Evolutionary conservation across 2,329 filamentous ascomycete genomes (phyloP), one percentile per base, ranked within the genome.

Genomic region (Claviceps arundinis): DNA sequence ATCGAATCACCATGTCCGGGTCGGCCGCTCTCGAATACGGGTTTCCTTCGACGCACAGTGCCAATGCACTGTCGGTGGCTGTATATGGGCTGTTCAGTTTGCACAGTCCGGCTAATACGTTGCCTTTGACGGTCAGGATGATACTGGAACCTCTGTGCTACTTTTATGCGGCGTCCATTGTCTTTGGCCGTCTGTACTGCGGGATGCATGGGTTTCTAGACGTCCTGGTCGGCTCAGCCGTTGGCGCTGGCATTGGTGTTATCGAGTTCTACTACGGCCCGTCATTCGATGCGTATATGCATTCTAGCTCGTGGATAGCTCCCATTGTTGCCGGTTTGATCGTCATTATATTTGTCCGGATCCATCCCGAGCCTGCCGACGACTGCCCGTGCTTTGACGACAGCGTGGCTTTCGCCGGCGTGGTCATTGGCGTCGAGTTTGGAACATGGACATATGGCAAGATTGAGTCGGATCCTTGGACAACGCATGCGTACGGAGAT

Each of bases 181-280:
- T 96, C 42, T 73, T 97, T 56, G 93, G 93, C 5, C 82, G 93
- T 19, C 74, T 98, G 38, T 97, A 98, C 71, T 98, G 93, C 64
- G 93, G 93, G 55, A 98, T 98, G 93, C 93, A 98, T 69, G 93
- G 93, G 11, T 95, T 97, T 69, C 75, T 93, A 44, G 93, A 98
- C 67, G 89, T 97, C 24, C 70, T 93, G 14, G 68, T 93, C 52
- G 93, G 93, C 6, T 88, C 85, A 51, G 60, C 82, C 14, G 75
- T 96, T 52, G 93, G 93, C 37, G 84, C 82, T 11, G 68, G 77
- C 50, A 78, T 84, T 56, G 76, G 76, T 24, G 64, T 77, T 30
- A 57, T 80, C 56, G 80, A 84, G 62, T 82, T 80, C 61, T 73
- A 79, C 59, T 78, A 78, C 56, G 78, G 76, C 8, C 72, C 78